A percentile compares a stretch with the other conserved stretches of the same genome.
phyloP scores from a whole-genome alignment of 208 protist species.

The Kentomonas sorsogonicus region DNA sequence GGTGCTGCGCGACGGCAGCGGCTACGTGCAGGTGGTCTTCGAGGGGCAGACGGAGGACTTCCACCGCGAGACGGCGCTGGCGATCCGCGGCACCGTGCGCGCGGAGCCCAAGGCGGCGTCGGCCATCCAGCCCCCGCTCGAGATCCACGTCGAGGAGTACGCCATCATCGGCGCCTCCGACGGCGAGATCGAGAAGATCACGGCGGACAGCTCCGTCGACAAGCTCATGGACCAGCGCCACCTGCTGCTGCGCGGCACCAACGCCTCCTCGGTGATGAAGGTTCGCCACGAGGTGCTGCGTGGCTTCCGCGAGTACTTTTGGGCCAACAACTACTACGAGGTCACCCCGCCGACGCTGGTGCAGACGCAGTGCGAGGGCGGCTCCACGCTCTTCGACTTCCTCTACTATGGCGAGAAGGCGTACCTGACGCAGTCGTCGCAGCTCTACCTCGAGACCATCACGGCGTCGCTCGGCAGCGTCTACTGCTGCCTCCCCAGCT shows the following conservation, averaged over 20 bases:
- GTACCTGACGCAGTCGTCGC: constrained; percentile 98
- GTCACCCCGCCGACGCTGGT: constrained; percentile 97
- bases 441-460: constrained; percentile 98
- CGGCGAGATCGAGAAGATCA: constrained; percentile 84
- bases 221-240: constrained; percentile 94
- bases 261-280: constrained; percentile 84
- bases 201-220: constrained; percentile 88
- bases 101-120: constrained; percentile 77
- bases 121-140: constrained; percentile 72
- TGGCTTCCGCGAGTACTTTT: constrained; percentile 96
- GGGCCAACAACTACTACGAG: constrained; percentile 85
- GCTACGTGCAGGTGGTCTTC: constrained; percentile 95
- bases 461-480: constrained; percentile 94
- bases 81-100: constrained; percentile 66
- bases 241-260: constrained; percentile 91
- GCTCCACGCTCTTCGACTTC: constrained; percentile 97
- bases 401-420: constrained; percentile 97
- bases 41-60: constrained; percentile 70
- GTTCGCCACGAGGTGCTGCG: constrained; percentile 87
- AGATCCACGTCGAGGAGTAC: constrained; percentile 87
- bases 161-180: constrained; percentile 79
- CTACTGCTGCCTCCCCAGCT: constrained; percentile 95
- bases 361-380: constrained; percentile 97
- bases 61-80: constrained; percentile 82
- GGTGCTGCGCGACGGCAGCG: constrained; percentile 94